Base-by-base conservation (phyloP, 306 rosid genomes). In the Acacia confusa region DNA sequence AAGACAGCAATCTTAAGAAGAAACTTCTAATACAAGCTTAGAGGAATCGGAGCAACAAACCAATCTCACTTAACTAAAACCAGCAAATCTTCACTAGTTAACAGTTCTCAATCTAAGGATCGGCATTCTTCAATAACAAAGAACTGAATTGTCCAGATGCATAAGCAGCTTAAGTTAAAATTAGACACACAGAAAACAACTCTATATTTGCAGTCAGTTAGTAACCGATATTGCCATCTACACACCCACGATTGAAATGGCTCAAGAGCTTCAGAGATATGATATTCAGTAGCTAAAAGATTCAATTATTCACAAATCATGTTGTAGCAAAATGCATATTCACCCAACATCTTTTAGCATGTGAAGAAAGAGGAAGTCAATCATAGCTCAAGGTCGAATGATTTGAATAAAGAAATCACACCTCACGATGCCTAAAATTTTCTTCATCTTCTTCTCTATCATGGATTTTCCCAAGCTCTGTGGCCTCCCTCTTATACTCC, bases 361-460 rank as follows among this genome's bases (percentile, higher is more conserved):
- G 79, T 12, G 53, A 32, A 60, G 65, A 72, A 47, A 27, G n/a
- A 70, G 60, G 70, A 81, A 73, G 71, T 70, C 77, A 72, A 70
- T 70, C 28, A 69, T 47, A 76, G 84, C 75, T 74, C 40, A 74
- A 78, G 7, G 43, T 76, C 63, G 65, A 28, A 74, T 72, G 34
- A 36, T 47, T 63, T 55, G 53, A 25, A 75, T 61, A 47, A 40
- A 41, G 47, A 75, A 28, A 72, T 53, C 87, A 82, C 90, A 96
- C 99, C 99, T 93, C 98, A 47, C 98, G 96, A 85, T 96, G 97
- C 90, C 83, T 92, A 79, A 86, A 86, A 82, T 90, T 93, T 85
- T 96, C 99, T 82, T 93, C 98, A 88, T 93, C 98, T 88, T 92
- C 99, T 88, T 93, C 99, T 79, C 90, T 91, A 86, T 96, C 97